Evolutionary conservation across 1,284 basidiomycete species (phyloP), one percentile per base, ranked within the genome.

Genomic region (Pyrrhoderma lamaoense): DNA sequence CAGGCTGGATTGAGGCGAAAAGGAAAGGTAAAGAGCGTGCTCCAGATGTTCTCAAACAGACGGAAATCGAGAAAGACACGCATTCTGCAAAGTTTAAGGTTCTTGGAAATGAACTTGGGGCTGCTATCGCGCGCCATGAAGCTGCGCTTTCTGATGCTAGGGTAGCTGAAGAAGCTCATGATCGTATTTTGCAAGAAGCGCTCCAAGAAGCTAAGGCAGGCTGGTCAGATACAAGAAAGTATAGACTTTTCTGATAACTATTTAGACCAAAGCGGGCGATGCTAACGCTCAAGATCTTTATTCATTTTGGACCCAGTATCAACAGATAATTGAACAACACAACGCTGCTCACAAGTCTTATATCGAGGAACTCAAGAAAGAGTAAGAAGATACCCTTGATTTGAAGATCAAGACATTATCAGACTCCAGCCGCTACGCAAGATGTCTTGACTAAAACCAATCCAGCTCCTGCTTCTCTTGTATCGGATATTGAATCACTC

Each of bases 361-460:
- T 13, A 59, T 90, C 40, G 75, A 81, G 1, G 72, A 73, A 72
- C n/a, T n/a, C n/a, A n/a, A n/a, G n/a, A n/a, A n/a, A n/a, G n/a
- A n/a, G n/a, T n/a, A n/a, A n/a, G n/a, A n/a, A n/a, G n/a, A n/a
- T n/a, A n/a, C n/a, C n/a, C n/a, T n/a, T n/a, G n/a, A n/a, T n/a
- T n/a, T n/a, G 22, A 74, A 85, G 59, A 69, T 77, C 39, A 73
- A 74, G 56, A 65, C 64, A 1, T 67, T 84, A 18, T 79, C 84
- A 64, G 86, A 89, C 67, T 74, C 78, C 61, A 73, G 87, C 83
- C 62, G 89, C 86, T 7, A 88, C 89, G 0, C 79, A 82, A 60
- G 87, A 90, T 55, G 89, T 90, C 61, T 77, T 91, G 37, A 63
- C 72, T 1, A 90, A 89, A 67, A 74, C 85, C 7, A 91, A 90